These are phyloP conservation scores for Acanthamoeba royreba DNA, from an alignment of 208 protist genomes.

Conservation along the genomic window DNA sequence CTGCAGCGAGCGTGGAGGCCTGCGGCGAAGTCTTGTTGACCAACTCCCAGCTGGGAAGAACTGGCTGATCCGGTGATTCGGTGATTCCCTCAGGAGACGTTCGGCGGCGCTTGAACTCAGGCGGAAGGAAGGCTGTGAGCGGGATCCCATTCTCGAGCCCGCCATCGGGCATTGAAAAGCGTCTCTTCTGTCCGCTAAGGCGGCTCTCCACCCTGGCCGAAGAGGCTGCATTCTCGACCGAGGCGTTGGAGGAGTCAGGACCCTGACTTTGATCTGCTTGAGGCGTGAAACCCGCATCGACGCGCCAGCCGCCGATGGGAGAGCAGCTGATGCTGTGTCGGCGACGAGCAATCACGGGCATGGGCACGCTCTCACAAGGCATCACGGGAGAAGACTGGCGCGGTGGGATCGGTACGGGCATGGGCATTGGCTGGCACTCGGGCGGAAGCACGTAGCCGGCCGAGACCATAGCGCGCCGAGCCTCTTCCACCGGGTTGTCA, in stretches of 20 bases:
- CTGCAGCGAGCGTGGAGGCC: neutral
- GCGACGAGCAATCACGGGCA: neutral
- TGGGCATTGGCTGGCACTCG: neutral
- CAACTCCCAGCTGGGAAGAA: too few relatives aligned
- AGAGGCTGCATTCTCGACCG: too few relatives aligned
- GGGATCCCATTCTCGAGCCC: neutral
- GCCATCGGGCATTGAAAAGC: neutral
- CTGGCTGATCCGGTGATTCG: too few relatives aligned
- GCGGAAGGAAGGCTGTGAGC: neutral
- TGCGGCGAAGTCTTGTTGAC: too few relatives aligned
- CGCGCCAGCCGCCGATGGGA: neutral
- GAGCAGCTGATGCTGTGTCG: neutral
- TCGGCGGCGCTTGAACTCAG: neutral
- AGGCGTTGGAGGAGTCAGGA: too few relatives aligned
- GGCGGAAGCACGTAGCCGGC: neutral
- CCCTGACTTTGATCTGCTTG: too few relatives aligned
- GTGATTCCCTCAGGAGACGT: too few relatives aligned
- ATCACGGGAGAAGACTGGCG: too few relatives aligned
- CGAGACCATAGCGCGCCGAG: neutral
- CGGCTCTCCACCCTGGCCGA: neutral
- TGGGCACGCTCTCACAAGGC: neutral
- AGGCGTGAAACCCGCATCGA: neutral
- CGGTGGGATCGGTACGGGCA: neutral
- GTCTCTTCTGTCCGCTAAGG: neutral
- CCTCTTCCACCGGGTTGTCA: neutral